Base-by-base conservation (phyloP, 2,329 filamentous ascomycete species). In the Alternaria novae-zelandiae region DNA sequence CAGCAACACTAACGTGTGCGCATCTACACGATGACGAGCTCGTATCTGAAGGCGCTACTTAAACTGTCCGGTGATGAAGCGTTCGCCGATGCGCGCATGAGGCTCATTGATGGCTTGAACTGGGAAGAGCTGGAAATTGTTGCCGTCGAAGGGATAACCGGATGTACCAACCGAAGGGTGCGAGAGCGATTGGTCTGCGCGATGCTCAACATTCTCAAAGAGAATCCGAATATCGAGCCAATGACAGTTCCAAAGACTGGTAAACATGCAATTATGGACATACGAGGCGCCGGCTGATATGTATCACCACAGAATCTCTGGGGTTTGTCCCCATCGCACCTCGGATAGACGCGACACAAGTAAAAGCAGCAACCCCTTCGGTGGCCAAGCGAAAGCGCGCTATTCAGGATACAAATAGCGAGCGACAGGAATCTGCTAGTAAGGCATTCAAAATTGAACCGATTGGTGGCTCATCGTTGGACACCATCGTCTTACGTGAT, bases 281-380 rank as follows among this genome's bases (percentile, higher is more conserved):
- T 36, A 36, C 5, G 32, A 36, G 32, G 2, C 32, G 4, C 4
- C 4, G 0, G 32, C 32, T 36, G 0, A 36, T 36, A 3, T 5
- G 4, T 0, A 36, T n/a, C 15, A 5, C 4, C 32, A 5, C 32
- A 36, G 32, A 36, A 36, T 8, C 0, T 1, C 32, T n/a, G 15
- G 7, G 15, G 0, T 10, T 0, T 5, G 15, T 0, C 4, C 32
- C 15, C 0, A 0, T n/a, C 32, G 32, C 32, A 36, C 13, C 12
- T 32, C 12, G 12, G 13, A 32, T 4, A 8, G 30, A 32, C 30
- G 30, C 30, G 30, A 32, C 30, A 32, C 30, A 8, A 32, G 30
- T 32, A 32, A 32, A 4, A 4, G 30, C 30, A 32, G 30, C 13
- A 36, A 36, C 32, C 32, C 7, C 32, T 9, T 36, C 32, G 13